Evolutionary conservation across 2,329 filamentous ascomycete species (phyloP).

Genomic region (Cladosporium sp.): DNA sequence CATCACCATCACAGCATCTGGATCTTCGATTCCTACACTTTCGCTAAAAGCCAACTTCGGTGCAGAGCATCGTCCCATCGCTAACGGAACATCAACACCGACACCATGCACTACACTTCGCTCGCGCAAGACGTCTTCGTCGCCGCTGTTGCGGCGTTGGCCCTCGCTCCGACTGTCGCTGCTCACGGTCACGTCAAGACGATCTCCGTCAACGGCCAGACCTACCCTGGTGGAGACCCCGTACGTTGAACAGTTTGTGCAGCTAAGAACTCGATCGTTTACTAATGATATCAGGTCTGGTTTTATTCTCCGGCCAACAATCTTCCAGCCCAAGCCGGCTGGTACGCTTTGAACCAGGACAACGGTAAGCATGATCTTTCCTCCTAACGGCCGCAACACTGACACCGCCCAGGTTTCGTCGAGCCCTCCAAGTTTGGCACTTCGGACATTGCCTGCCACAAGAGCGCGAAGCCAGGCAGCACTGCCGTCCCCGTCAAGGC

Average conservation of each 20-base stretch:
- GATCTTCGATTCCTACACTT: neutral
- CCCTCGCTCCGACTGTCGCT: constrained; percentile 15
- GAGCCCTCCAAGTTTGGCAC: constrained; percentile 21
- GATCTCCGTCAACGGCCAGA: constrained; percentile 43
- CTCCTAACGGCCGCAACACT: neutral
- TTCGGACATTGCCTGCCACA: constrained; percentile 43
- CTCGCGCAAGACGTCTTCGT: constrained; percentile 6
- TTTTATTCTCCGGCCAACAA: constrained; percentile 3
- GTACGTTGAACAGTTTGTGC: neutral
- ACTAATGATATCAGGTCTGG: constrained; percentile 2
- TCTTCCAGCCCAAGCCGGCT: constrained; percentile 2
- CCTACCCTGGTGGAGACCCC: constrained; percentile 24
- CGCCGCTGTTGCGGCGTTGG: constrained; percentile 9
- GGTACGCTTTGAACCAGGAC: constrained; percentile 32
- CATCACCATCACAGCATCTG: neutral
- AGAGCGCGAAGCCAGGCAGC: constrained; percentile 46
- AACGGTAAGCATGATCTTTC: constrained; percentile 19
- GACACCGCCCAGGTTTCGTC: constrained; percentile 23
- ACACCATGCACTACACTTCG: constrained; percentile 11
- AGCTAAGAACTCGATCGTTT: neutral
- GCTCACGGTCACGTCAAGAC: constrained; percentile 45
- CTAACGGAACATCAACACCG: constrained; percentile 3
- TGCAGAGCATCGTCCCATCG: constrained; percentile 2
- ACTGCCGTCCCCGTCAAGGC: constrained; percentile 54
- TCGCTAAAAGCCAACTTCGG: constrained; percentile 6